Evolutionary conservation across 768 basidiomycete species (phyloP).

Genomic region (Panus rudis): DNA sequence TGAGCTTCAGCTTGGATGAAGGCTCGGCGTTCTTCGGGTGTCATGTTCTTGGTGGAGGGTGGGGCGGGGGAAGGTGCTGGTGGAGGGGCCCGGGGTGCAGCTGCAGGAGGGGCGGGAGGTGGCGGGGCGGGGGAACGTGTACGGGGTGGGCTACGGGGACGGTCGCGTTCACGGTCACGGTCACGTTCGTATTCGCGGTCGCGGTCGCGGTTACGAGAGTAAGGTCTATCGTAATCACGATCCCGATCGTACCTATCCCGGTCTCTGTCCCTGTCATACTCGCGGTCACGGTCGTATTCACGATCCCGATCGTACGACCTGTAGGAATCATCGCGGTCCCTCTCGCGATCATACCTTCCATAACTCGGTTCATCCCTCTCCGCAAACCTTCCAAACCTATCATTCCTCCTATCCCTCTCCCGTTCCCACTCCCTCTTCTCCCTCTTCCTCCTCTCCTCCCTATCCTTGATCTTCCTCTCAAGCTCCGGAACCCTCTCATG

Average conservation of each 20-base stretch:
- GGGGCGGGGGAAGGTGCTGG: constrained; percentile 51
- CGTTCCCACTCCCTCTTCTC: constrained; percentile 75
- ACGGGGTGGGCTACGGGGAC: constrained; percentile 29
- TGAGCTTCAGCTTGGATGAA: constrained; percentile 76
- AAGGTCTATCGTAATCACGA: constrained; percentile 33
- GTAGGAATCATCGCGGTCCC: constrained; percentile 18
- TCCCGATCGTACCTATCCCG: constrained; percentile 30
- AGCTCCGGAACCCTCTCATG: constrained; percentile 90
- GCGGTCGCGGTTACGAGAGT: constrained; percentile 32
- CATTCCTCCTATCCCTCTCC: constrained; percentile 81
- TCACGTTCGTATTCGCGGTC: constrained; percentile 26
- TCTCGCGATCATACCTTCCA: constrained; percentile 28
- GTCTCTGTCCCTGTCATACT: constrained; percentile 28
- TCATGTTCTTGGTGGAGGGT: constrained; percentile 73
- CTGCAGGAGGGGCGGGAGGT: constrained; percentile 35
- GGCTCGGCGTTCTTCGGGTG: constrained; percentile 73
- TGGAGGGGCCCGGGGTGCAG: constrained; percentile 37
- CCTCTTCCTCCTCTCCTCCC: constrained; percentile 67
- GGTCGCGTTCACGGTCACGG: constrained; percentile 25
- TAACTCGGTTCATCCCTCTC: constrained; percentile 24
- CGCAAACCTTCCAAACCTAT: constrained; percentile 66
- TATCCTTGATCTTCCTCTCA: constrained; percentile 73
- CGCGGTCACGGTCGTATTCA: constrained; percentile 30
- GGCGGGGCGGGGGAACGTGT: constrained; percentile 43
- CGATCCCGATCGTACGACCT: constrained; percentile 38